phyloP scores from a whole-genome alignment of 805 yeast genomes.

The Suhomyces xylopsoci region DNA sequence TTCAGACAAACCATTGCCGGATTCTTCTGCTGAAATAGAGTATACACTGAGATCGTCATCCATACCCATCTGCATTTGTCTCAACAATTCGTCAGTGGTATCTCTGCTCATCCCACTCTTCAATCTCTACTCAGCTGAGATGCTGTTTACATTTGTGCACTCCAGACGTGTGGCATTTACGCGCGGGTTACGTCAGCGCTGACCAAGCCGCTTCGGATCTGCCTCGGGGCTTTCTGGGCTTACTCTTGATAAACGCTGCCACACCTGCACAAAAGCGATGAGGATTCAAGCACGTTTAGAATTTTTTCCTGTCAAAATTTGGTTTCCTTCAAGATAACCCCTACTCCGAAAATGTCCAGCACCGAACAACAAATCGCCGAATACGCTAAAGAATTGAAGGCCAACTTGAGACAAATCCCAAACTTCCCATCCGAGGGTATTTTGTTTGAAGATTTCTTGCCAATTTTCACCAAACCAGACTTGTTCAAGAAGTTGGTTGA shows the following conservation, averaged over 20 bases:
- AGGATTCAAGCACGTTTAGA: not conserved
- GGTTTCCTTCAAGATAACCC: not conserved
- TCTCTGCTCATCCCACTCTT: not conserved
- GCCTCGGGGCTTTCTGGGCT: not conserved
- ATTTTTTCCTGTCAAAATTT: not conserved
- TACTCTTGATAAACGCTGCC: not conserved
- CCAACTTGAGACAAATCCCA: conserved; percentile 64
- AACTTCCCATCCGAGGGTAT: conserved; percentile 94
- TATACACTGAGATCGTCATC: conserved; percentile 17
- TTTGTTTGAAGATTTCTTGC: conserved; percentile 92
- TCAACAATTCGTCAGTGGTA: not conserved
- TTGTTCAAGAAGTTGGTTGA: conserved; percentile 76
- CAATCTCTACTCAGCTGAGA: not conserved
- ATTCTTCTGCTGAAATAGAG: conserved; percentile 8
- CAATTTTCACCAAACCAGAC: conserved; percentile 81
- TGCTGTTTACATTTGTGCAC: not conserved
- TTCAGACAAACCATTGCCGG: conserved; percentile 6
- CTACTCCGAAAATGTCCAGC: conserved; percentile 1
- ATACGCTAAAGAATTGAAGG: conserved; percentile 37
- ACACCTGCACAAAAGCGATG: not conserved
- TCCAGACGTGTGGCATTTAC: not conserved
- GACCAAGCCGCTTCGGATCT: not conserved
- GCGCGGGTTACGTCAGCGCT: not conserved
- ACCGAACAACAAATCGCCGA: conserved; percentile 21
- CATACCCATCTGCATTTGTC: not conserved